Percentiles rank a stretch among this genome's conserved stretches.
phyloP scores from a whole-genome alignment of 2,329 filamentous ascomycete genomes.

The Pseudopyricularia javanii region DNA sequence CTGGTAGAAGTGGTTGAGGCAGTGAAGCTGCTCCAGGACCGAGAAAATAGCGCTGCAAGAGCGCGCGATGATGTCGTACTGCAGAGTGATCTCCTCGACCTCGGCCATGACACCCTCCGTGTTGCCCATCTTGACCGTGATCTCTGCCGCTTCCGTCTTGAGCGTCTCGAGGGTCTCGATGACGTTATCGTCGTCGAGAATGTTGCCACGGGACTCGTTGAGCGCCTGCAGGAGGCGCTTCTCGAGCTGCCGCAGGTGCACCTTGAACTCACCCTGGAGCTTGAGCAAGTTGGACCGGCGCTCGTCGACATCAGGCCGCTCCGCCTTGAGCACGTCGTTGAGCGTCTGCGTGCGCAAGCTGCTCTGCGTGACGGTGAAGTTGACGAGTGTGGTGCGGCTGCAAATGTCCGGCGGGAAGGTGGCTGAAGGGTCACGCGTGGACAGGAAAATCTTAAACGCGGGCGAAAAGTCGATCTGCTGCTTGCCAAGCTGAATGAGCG shows the following conservation, averaged over 20 bases:
- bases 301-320: conserved; percentile 94
- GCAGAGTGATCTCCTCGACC: conserved; percentile 87
- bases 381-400: conserved; percentile 97
- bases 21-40: conserved; percentile 90
- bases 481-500: conserved; percentile 94
- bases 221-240: conserved; percentile 87
- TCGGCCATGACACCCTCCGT: conserved; percentile 98
- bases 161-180: conserved; percentile 95
- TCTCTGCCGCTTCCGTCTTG: conserved; percentile 95
- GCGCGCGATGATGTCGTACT: conserved; percentile 86
- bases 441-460: conserved; percentile 88
- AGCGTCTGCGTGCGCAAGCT: conserved; percentile 96
- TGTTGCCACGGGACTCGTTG: conserved; percentile 95
- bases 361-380: conserved; percentile 98
- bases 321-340: conserved; percentile 93
- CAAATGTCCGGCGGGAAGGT: conserved; percentile 94
- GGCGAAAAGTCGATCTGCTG: conserved; percentile 99
- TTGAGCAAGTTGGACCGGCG: conserved; percentile 95
- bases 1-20: conserved; percentile 98
- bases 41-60: conserved; percentile 97
- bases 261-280: conserved; percentile 96
- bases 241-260: conserved; percentile 92
- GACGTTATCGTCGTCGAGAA: conserved; percentile 94
- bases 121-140: conserved; percentile 89
- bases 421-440: conserved; percentile 87